These are phyloP conservation scores for Malbranchea zuffiana DNA, from an alignment of 2,329 filamentous ascomycete species.

Conservation along the genomic window DNA sequence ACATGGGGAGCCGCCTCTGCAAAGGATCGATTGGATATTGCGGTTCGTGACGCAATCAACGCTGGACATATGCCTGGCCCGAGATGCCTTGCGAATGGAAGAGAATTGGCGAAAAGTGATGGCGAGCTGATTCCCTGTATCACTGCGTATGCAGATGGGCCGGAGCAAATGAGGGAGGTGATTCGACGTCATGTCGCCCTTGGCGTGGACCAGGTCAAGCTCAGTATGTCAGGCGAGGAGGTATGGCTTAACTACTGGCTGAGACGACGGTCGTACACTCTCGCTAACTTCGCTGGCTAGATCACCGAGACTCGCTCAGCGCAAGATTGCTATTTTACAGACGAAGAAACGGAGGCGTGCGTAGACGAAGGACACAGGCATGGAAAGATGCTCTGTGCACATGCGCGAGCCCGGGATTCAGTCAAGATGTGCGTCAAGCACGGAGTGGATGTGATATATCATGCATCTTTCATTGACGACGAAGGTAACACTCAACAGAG, in stretches of 20 bases:
- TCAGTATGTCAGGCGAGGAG: constrained; percentile 35
- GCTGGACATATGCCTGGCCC: constrained; percentile 40
- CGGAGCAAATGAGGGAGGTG: constrained; percentile 32
- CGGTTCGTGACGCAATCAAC: constrained; percentile 41
- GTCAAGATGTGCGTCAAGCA: constrained; percentile 36
- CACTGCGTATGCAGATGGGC: constrained; percentile 35
- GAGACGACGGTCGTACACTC: constrained; percentile 14
- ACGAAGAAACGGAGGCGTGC: constrained; percentile 39
- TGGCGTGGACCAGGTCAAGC: constrained; percentile 37
- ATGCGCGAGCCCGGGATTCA: constrained; percentile 36
- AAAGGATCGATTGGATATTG: constrained; percentile 37
- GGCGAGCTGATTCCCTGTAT: constrained; percentile 37
- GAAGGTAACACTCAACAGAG: constrained; percentile 15
- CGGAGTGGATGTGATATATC: constrained; percentile 40
- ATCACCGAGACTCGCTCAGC: constrained; percentile 26
- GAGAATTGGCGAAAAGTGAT: constrained; percentile 38
- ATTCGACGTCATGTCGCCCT: constrained; percentile 29
- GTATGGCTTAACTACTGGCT: constrained; percentile 16
- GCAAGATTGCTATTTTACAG: constrained; percentile 38
- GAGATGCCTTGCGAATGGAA: constrained; percentile 39
- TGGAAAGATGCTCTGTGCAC: constrained; percentile 31
- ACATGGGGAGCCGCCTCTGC: constrained; percentile 40
- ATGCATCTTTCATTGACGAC: constrained; percentile 38
- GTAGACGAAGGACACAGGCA: constrained; percentile 37
- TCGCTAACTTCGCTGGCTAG: constrained; percentile 10